Evolutionary conservation across 1,284 basidiomycete species (phyloP).

Genomic region (Abortiporus biennis): DNA sequence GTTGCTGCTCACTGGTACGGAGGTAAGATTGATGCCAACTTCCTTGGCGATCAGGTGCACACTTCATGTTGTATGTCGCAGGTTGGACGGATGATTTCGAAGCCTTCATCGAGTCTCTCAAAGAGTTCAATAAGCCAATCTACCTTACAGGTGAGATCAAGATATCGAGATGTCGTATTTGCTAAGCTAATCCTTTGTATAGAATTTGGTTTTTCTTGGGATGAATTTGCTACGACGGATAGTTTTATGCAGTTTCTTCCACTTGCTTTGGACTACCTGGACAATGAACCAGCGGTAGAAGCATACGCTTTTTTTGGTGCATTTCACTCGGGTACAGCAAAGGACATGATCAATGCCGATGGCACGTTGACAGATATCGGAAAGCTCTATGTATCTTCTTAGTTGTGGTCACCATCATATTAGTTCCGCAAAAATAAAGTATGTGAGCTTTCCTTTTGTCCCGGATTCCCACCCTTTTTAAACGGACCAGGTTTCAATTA

Average conservation of each 20-base stretch:
- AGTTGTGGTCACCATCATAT: too few relatives aligned
- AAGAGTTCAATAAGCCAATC: not conserved
- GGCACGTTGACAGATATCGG: not conserved
- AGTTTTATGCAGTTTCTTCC: not conserved
- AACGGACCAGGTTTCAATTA: too few relatives aligned
- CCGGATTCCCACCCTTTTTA: too few relatives aligned
- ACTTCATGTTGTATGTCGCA: too few relatives aligned
- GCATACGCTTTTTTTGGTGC: not conserved
- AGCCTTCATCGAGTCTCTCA: not conserved
- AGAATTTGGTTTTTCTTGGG: not conserved
- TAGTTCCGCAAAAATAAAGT: too few relatives aligned
- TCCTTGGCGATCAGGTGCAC: too few relatives aligned
- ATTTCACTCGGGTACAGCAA: not conserved
- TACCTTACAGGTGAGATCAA: not conserved
- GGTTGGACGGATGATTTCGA: not conserved
- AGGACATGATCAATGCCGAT: not conserved
- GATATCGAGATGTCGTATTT: too few relatives aligned
- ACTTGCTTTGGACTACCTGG: not conserved
- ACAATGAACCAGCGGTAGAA: not conserved
- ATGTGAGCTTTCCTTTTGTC: too few relatives aligned
- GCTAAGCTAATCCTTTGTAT: too few relatives aligned
- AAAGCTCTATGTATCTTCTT: not conserved
- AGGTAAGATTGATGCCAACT: too few relatives aligned
- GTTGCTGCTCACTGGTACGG: constrained; percentile 28
- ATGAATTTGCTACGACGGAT: not conserved